Percentiles rank a stretch among this genome's conserved stretches.
phyloP scores from a whole-genome alignment of 805 yeast genomes.

The Tetrapisispora namnaoensis region DNA sequence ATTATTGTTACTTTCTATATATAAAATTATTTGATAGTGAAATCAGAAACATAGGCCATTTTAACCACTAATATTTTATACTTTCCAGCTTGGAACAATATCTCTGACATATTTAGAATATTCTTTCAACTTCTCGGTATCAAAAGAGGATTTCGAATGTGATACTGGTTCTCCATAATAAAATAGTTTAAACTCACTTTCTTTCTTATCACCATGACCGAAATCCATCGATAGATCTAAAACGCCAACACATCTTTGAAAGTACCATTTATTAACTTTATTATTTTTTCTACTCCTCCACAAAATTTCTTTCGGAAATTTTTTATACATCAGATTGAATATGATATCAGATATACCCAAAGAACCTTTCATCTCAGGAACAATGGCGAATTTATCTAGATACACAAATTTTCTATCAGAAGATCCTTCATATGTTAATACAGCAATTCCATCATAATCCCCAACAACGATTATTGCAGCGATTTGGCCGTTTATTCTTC shows the following conservation, averaged over 20 bases:
- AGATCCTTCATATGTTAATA: slow-evolving; percentile 71
- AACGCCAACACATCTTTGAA: slow-evolving; percentile 77
- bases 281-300: slow-evolving; percentile 86
- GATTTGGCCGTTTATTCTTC: slow-evolving; percentile 52
- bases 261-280: slow-evolving; percentile 96
- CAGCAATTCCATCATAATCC: slow-evolving; percentile 92
- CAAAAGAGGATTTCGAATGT: slow-evolving; percentile 7
- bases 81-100: slow-evolving; percentile 29
- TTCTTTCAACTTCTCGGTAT: slow-evolving; percentile 15
- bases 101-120: slow-evolving; percentile 27
- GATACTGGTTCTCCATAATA: slow-evolving; percentile 32
- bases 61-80: slow-evolving; percentile 1
- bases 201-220: slow-evolving; percentile 22
- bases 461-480: slow-evolving; percentile 83
- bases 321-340: slow-evolving; percentile 63
- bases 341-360: slow-evolving; percentile 90
- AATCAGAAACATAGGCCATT: neutral
- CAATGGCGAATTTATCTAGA: slow-evolving; percentile 88
- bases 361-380: slow-evolving; percentile 74
- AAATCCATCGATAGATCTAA: slow-evolving; percentile 35
- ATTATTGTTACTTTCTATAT: no score
- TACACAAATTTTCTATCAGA: slow-evolving; percentile 46
- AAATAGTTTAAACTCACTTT: slow-evolving; percentile 32
- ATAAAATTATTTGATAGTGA: neutral
- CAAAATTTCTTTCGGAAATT: slow-evolving; percentile 62